Conservation (phyloP, 495 filamentous ascomycete genomes). For the Delitschia confertaspora region DNA sequence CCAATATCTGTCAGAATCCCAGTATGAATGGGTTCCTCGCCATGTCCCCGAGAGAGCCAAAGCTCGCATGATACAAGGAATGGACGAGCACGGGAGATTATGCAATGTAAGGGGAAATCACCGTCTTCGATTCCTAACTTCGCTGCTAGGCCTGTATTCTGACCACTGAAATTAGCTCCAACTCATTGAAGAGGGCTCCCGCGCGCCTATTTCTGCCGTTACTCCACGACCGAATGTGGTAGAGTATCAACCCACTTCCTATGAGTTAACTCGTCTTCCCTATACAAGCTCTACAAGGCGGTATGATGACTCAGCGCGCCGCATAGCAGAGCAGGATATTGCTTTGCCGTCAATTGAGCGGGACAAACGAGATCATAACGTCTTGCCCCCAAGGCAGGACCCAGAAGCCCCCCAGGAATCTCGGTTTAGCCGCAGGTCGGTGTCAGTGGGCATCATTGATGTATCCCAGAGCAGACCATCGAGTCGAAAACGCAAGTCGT, state of each 20-base stretch:
- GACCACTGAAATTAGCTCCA: constrained; percentile 14
- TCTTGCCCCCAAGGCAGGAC: too few species aligned
- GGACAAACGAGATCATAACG: too few species aligned
- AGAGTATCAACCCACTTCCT: constrained; percentile 4
- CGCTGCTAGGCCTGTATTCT: not conserved
- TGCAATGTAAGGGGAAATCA: constrained; percentile 7
- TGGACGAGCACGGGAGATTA: constrained; percentile 1
- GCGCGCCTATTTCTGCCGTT: not conserved
- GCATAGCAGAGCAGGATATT: constrained; percentile 12
- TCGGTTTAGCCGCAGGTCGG: too few species aligned
- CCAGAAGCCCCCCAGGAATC: too few species aligned
- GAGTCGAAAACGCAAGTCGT: too few species aligned
- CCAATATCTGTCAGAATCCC: not conserved
- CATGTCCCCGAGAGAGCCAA: not conserved
- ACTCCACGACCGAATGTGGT: not conserved
- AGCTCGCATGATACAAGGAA: not conserved
- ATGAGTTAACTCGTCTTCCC: not conserved
- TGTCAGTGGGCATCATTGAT: too few species aligned
- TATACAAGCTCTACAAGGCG: not conserved
- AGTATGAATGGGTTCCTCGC: not conserved
- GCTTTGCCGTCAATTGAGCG: constrained; percentile 18
- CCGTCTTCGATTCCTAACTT: constrained; percentile 1
- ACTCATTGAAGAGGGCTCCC: constrained; percentile 1
- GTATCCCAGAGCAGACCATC: too few species aligned
- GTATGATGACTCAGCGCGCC: not conserved